Evolutionary conservation across 805 yeast genomes (phyloP), one percentile per base, ranked within the genome.

Genomic region (Kregervanrija delftensis): DNA sequence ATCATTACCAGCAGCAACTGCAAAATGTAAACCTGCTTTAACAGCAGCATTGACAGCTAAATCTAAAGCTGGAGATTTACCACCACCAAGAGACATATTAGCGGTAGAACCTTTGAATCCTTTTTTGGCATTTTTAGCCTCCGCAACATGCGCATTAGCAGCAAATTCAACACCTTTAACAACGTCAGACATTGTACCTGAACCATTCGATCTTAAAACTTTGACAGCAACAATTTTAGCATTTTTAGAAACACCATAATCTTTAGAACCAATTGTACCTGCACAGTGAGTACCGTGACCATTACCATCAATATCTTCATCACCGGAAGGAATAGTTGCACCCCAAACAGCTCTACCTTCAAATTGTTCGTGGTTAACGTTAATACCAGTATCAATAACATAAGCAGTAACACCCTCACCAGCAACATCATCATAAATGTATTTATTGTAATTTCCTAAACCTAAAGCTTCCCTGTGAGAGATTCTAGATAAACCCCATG

Each of bases 221-320:
- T 87, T 86, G 48, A 87, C 86, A 30, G 95, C 95, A 55, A 84
- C 88, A 44, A 87, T 64, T 15, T 80, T 72, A 9, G 90, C 93
- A 42, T 77, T 71, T 66, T 88, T 87, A 45, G 96, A 90, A 44
- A 87, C 86, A 68, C 96, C 96, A 52, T 82, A 86, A 42, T 77
- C 69, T 49, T 72, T 71, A 16, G 93, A 84, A 41, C 83, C 96
- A 57, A 90, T 86, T 33, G 95, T 88, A 67, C 96, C 97, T n/a
- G 96, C 96, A 69, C 95, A 87, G 60, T 89, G 97, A 39, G 96
- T 87, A 59, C 97, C 97, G 66, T 89, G 97, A 42, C 96, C 97
- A 57, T 86, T 85, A 43, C 88, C 93, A 63, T 90, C 96, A 37
- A 72, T 58, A 53, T 82, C 88, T 43, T 73, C 74, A 55, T 80